Percentiles rank a stretch among this genome's conserved stretches.
These are phyloP conservation scores for Apiospora pterosperma DNA, from an alignment of 2,329 filamentous ascomycete genomes.

Conservation along the genomic window DNA sequence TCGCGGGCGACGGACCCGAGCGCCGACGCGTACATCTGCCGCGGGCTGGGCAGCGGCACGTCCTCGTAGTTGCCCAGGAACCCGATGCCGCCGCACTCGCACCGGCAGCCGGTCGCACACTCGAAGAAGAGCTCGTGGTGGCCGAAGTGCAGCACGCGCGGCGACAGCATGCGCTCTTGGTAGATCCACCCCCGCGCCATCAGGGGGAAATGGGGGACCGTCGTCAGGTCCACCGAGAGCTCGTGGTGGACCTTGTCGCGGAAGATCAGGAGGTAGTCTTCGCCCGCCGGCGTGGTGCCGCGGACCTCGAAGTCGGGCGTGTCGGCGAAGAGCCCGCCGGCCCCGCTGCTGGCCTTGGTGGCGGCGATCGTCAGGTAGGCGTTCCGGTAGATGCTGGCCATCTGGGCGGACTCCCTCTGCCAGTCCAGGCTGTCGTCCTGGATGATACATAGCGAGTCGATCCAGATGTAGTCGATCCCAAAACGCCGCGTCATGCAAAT, in stretches of 20 bases:
- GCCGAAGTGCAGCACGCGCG: conserved; percentile 11
- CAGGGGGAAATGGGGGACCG: not conserved
- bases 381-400: conserved; percentile 16
- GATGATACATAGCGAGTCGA: not conserved
- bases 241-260: not conserved
- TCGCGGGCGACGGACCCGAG: too few species aligned
- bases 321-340: not conserved
- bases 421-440: conserved; percentile 10
- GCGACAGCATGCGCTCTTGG: conserved; percentile 11
- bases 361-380: conserved; percentile 11
- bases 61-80: not conserved
- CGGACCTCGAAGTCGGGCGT: not conserved
- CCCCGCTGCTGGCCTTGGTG: not conserved
- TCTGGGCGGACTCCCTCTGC: conserved; percentile 12
- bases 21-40: not conserved
- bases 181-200: conserved; percentile 11
- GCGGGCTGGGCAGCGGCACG: not conserved
- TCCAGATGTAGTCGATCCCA: not conserved
- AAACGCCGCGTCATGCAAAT: not conserved
- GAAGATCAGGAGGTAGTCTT: not conserved
- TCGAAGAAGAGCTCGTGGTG: conserved; percentile 10
- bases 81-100: conserved; percentile 4
- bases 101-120: conserved; percentile 3
- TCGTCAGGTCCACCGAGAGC: not conserved
- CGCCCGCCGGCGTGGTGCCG: not conserved